Evolutionary conservation across 2,329 filamentous ascomycete species (phyloP).

Genomic region (Sporothrix euskadiensis): DNA sequence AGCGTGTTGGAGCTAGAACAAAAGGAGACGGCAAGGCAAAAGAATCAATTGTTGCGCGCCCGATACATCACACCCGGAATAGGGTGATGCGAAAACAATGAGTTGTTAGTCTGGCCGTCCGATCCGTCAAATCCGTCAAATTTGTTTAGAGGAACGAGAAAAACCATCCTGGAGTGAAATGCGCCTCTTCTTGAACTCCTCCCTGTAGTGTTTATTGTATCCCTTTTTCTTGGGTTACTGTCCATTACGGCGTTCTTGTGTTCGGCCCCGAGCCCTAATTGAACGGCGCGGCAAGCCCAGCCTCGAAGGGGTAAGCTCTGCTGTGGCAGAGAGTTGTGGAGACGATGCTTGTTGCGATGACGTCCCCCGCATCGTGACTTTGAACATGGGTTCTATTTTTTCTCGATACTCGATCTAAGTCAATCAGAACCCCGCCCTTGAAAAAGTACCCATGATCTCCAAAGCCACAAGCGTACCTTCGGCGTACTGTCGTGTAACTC

Average conservation of each 20-base stretch:
- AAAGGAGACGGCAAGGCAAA: no score
- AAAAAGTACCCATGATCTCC: conserved; percentile 14
- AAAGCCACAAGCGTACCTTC: background rate
- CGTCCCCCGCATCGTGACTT: background rate
- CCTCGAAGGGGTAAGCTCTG: conserved; percentile 17
- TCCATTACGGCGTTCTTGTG: background rate
- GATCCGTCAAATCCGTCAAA: background rate
- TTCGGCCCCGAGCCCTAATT: background rate
- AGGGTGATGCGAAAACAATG: background rate
- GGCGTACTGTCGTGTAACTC: background rate
- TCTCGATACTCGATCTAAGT: no score
- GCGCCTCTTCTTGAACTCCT: background rate
- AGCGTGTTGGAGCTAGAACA: no score
- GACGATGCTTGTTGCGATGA: background rate
- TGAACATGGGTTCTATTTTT: background rate
- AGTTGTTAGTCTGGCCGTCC: background rate
- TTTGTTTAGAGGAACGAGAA: background rate
- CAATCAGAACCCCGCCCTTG: background rate
- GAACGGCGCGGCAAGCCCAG: background rate
- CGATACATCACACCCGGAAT: background rate
- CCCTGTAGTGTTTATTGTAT: background rate
- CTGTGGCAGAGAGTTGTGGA: background rate
- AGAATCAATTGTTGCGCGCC: no score
- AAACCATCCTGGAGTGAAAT: background rate
- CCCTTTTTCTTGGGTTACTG: background rate